Base-by-base conservation (phyloP, 2,329 filamentous ascomycete species). In the Colletotrichum higginsianum region DNA sequence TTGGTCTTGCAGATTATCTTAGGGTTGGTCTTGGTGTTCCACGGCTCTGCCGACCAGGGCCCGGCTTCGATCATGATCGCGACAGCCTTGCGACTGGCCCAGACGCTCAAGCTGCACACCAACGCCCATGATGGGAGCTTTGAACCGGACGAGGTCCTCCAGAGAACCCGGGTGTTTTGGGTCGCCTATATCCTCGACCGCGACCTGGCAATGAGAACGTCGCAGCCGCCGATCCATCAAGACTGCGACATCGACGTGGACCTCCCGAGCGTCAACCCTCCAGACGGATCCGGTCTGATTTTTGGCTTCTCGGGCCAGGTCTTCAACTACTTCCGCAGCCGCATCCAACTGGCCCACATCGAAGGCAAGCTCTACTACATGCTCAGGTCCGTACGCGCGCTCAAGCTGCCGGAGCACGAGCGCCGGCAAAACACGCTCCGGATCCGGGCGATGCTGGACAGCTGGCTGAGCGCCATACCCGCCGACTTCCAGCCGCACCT, bases 171-270 rank as follows among this genome's bases (percentile, higher is more conserved):
- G 21, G 72, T 79, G 42, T 80, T 80, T 61, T 81, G 78, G 79
- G 73, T 80, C 16, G 78, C 78, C 47, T 81, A 79, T 47, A 73
- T 73, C 3, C 69, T 80, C 7, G 79, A 81, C 26, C 79, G 79
- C 1, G 69, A 73, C 15, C 44, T 65, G 11, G 47, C 47, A 0
- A 50, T 73, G 68, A 46, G 68, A 7, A 56, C 60, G 11, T 23
- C 61, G n/a, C 69, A 72, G 55, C 72, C 72, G 18, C 42, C 72
- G 15, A 60, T 73, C 35, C 63, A 68, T 4, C 58, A 62, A 30
- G 73, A 74, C n/a, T 44, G 50, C 5, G 61, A 67, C 2, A 73
- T 71, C 9, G 73, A 74, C 49, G 42, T 74, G 6, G 70, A 73
- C 13, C 67, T 73, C 16, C 71, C 72, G 2, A 30, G 13, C 7